Conservation (phyloP, 78 protist species). For the Polysphondylium violaceum region DNA sequence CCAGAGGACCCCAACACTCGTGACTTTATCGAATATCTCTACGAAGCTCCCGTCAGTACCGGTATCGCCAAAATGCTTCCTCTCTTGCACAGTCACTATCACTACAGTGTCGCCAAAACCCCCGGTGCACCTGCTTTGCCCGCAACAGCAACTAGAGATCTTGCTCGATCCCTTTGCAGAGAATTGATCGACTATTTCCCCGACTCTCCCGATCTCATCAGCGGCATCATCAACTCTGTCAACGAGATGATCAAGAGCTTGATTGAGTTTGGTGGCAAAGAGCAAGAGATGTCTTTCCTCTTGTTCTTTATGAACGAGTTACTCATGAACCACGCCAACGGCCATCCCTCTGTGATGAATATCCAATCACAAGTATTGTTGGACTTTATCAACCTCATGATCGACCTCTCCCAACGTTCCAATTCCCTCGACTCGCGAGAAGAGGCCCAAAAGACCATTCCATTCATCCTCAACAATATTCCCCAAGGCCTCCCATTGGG, state of each 20-base stretch:
- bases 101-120: slow-evolving; percentile 17
- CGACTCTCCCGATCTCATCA: neutral
- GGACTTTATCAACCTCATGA: slow-evolving; percentile 28
- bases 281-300: slow-evolving; percentile 41
- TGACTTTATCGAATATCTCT: slow-evolving; percentile 55
- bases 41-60: neutral
- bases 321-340: neutral
- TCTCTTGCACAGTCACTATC: slow-evolving; percentile 14
- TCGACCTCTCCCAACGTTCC: slow-evolving; percentile 65
- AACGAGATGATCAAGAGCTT: slow-evolving; percentile 17
- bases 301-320: slow-evolving; percentile 35
- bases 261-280: slow-evolving; percentile 36
- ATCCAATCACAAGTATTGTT: slow-evolving; percentile 9
- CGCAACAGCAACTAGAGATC: neutral
- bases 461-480: slow-evolving; percentile 48
- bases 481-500: slow-evolving; percentile 54
- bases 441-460: slow-evolving; percentile 43
- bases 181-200: slow-evolving; percentile 4
- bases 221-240: slow-evolving; percentile 8
- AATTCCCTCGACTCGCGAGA: slow-evolving; percentile 1
- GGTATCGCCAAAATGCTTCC: neutral
- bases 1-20: slow-evolving; percentile 41
- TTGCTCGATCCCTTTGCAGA: neutral
- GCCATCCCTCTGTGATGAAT: neutral
- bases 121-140: slow-evolving; percentile 15